Evolutionary conservation across 306 rosid genomes (phyloP).

Genomic region (Quercus parvula): DNA sequence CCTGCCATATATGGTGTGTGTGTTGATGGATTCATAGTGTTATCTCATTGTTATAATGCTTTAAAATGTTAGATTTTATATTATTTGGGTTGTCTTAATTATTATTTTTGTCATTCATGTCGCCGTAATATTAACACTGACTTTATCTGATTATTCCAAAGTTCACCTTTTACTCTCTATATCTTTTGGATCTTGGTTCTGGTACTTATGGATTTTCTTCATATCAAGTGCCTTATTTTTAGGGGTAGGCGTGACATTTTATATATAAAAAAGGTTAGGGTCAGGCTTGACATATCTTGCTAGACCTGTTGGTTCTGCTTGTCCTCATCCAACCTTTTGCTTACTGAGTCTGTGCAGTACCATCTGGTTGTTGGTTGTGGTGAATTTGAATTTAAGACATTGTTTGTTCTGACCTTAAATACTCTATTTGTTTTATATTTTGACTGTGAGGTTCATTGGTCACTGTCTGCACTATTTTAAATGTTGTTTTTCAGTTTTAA

Average conservation of each 20-base stretch:
- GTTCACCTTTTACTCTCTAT: background rate
- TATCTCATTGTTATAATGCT: background rate
- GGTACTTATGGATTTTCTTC: background rate
- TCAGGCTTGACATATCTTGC: background rate
- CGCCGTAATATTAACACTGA: background rate
- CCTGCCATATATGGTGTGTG: constrained; percentile 7
- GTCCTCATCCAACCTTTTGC: background rate
- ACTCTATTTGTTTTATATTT: too few species aligned
- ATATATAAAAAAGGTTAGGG: too few species aligned
- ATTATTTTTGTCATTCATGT: background rate
- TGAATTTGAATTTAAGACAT: too few species aligned
- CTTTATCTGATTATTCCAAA: background rate
- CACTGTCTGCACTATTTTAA: too few species aligned
- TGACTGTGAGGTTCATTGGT: too few species aligned
- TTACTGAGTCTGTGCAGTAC: background rate
- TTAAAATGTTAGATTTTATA: background rate
- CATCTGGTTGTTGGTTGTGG: constrained; percentile 9
- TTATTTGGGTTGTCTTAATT: too few species aligned
- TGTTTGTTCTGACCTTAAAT: too few species aligned
- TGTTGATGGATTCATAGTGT: constrained; percentile 13
- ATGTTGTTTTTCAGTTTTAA: too few species aligned
- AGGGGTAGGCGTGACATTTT: background rate
- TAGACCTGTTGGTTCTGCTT: background rate
- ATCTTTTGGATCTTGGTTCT: background rate
- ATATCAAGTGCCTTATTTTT: background rate